phyloP scores from a whole-genome alignment of 805 yeast species.

The Pichia kluyveri region DNA sequence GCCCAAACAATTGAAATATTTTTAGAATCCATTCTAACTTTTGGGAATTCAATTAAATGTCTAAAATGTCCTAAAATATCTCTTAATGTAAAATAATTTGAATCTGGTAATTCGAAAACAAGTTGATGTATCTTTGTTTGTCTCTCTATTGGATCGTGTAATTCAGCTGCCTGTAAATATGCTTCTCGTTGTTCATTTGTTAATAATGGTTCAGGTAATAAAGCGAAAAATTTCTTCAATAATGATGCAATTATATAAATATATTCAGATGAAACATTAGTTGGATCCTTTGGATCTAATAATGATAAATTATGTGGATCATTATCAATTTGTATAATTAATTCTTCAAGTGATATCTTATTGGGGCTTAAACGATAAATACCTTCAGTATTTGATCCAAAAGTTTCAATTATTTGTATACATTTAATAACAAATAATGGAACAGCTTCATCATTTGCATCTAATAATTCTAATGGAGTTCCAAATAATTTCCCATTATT shows the following conservation, averaged over 20 bases:
- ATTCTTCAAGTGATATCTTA: constrained; percentile 59
- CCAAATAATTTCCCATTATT: constrained; percentile 50
- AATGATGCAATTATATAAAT: constrained; percentile 83
- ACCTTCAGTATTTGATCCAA: constrained; percentile 83
- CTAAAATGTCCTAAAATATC: constrained; percentile 73
- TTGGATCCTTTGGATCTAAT: constrained; percentile 45
- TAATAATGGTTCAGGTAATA: constrained; percentile 80
- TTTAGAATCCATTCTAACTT: constrained; percentile 76
- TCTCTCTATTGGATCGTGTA: constrained; percentile 45
- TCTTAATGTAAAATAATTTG: constrained; percentile 86
- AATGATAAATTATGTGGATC: constrained; percentile 58
- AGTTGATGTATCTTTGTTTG: constrained; percentile 79
- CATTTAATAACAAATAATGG: constrained; percentile 87
- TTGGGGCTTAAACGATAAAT: constrained; percentile 83
- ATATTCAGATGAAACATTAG: constrained; percentile 63
- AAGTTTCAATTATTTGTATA: constrained; percentile 73
- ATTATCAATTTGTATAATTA: constrained; percentile 60
- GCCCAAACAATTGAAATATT: constrained; percentile 93
- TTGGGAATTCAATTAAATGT: constrained; percentile 29
- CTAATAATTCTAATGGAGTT: constrained; percentile 69
- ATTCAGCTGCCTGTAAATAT: constrained; percentile 63
- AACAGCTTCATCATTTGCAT: constrained; percentile 82
- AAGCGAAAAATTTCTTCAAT: constrained; percentile 72
- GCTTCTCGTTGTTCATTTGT: constrained; percentile 52
- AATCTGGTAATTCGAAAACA: constrained; percentile 87